A percentile compares a stretch with the other conserved stretches of the same genome.
These are phyloP conservation scores for Grammothele lineata DNA, from an alignment of 768 basidiomycete species.

Conservation along the genomic window DNA sequence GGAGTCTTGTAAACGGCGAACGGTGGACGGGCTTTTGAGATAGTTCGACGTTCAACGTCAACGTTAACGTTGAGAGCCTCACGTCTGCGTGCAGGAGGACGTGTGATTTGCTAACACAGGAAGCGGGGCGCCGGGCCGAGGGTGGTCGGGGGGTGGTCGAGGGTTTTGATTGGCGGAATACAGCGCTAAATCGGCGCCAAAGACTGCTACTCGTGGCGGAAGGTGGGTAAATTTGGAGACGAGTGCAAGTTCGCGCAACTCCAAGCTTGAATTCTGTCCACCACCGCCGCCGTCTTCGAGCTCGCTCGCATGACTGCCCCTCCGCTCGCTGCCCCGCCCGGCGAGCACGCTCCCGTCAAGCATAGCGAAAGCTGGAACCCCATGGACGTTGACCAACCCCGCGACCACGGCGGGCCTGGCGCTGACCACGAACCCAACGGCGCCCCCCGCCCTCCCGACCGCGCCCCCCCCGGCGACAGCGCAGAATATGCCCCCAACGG, in stretches of 20 bases:
- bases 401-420: slow-evolving; percentile 17
- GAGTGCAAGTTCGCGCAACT: too few relatives aligned
- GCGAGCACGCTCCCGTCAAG: slow-evolving; percentile 3
- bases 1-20: too few relatives aligned
- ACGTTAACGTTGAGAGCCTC: too few relatives aligned
- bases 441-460: slow-evolving; percentile 18
- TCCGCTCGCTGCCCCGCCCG: slow-evolving; percentile 13
- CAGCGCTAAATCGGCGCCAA: too few relatives aligned
- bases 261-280: too few relatives aligned
- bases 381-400: slow-evolving; percentile 17
- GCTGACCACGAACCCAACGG: slow-evolving; percentile 18
- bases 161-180: too few relatives aligned
- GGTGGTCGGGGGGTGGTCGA: too few relatives aligned
- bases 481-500: slow-evolving; percentile 16
- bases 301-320: slow-evolving; percentile 15
- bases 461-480: slow-evolving; percentile 11
- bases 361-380: slow-evolving; percentile 17
- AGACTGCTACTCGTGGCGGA: slow-evolving; percentile 4
- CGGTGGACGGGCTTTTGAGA: too few relatives aligned
- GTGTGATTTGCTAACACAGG: too few relatives aligned
- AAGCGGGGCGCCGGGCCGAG: too few relatives aligned
- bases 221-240: background rate
- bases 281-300: background rate
- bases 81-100: too few relatives aligned
- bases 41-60: too few relatives aligned